Evolutionary conservation across 495 filamentous ascomycete genomes (phyloP), one percentile per base, ranked within the genome.

Genomic region (Letharia columbiana): DNA sequence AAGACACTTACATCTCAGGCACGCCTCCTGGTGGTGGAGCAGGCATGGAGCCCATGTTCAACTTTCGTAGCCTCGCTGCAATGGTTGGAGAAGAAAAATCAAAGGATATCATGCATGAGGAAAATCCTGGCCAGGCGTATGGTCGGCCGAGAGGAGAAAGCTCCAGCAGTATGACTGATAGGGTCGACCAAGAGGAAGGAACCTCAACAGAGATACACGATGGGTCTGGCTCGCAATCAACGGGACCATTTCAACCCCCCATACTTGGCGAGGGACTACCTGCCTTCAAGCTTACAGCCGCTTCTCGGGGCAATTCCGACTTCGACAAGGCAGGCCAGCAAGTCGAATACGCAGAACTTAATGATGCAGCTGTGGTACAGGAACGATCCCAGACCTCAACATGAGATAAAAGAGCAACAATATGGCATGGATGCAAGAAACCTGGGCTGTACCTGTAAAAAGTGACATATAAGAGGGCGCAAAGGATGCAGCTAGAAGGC

Each of bases 51-150:
- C 85, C 90, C 3, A 85, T 96, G 85, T 92, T 96, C 77, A 96
- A 95, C 74, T 96, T 97, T 71, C 80, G 89, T 63, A 96, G 91
- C 69, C 78, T 97, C 37, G 90, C 90, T 5, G 90, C 88, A 66
- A 88, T 96, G 71, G 91, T 96, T 63, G 90, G 87, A 5, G 78
- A 85, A 42, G 86, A 87, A n/a, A 80, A 79, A 62, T 67, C 72
- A 3, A 71, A 75, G 31, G 70, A 71, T 33, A 71, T 73, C 7
- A 76, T 75, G 63, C 74, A 79, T 40, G 69, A 77, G 10, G 81
- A 83, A 63, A 76, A 84, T 70, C 50, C 45, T 7, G 28, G 42
- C 28, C 49, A 45, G 39, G 41, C 7, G 18, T 33, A 41, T 33
- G 13, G 15, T n/a, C 52, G 47, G 54, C 60, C 62, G 50, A 33